phyloP scores from a whole-genome alignment of 1,139 yeast species.

The Sugiyamaella neomexicana region DNA sequence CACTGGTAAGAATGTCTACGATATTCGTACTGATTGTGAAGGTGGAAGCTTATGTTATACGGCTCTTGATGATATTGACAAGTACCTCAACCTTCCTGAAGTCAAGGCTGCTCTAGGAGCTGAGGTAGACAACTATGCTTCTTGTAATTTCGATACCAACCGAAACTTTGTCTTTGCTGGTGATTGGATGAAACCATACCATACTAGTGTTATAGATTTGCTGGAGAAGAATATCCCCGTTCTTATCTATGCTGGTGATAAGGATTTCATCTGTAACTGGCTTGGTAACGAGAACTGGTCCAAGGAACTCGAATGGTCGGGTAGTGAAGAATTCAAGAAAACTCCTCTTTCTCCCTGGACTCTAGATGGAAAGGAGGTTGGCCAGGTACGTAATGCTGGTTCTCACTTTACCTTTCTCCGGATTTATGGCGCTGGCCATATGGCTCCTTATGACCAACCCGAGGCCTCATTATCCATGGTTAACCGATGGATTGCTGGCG shows the following conservation, averaged over 20 bases:
- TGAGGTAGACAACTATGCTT: slow-evolving; percentile 53
- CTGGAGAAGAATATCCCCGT: slow-evolving; percentile 67
- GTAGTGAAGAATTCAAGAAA: slow-evolving; percentile 40
- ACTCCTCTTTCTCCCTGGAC: slow-evolving; percentile 43
- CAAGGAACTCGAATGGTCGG: slow-evolving; percentile 62
- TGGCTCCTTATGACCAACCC: slow-evolving; percentile 82
- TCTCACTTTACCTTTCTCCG: slow-evolving; percentile 62
- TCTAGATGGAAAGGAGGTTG: slow-evolving; percentile 56
- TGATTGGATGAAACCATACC: slow-evolving; percentile 67
- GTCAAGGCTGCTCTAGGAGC: slow-evolving; percentile 64
- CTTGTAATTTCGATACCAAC: slow-evolving; percentile 60
- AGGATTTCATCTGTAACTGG: slow-evolving; percentile 90
- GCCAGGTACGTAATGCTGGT: slow-evolving; percentile 54
- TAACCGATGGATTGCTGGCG: slow-evolving; percentile 63
- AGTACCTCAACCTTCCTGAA: slow-evolving; percentile 57
- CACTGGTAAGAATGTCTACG: slow-evolving; percentile 69
- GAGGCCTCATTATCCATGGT: slow-evolving; percentile 71
- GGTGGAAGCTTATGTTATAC: slow-evolving; percentile 57
- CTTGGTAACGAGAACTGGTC: slow-evolving; percentile 83
- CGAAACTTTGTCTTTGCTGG: slow-evolving; percentile 57
- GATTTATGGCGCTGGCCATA: slow-evolving; percentile 67
- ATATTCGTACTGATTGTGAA: slow-evolving; percentile 61
- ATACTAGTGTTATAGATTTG: slow-evolving; percentile 56
- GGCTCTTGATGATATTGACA: slow-evolving; percentile 54
- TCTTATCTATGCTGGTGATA: slow-evolving; percentile 84